Evolutionary conservation across 1,284 basidiomycete species (phyloP).

Genomic region (Tilletiaria anomala): DNA sequence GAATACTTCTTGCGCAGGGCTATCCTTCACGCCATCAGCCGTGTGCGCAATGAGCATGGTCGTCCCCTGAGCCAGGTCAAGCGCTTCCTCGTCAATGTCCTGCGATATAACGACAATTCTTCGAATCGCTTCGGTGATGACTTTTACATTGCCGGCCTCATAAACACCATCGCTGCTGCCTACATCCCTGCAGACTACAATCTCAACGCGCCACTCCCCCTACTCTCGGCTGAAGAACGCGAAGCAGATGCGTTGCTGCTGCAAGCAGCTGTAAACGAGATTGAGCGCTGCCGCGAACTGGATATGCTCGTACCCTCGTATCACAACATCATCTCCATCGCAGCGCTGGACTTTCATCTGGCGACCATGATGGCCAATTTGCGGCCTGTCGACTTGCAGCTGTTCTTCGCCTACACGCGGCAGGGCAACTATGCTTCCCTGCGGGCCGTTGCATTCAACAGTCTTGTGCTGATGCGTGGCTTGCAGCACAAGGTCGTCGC

Average conservation of each 20-base stretch:
- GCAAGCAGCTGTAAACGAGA: slow-evolving; percentile 32
- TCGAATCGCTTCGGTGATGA: slow-evolving; percentile 83
- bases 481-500: slow-evolving; percentile 52
- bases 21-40: slow-evolving; percentile 65
- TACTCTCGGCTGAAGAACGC: too few relatives aligned
- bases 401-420: slow-evolving; percentile 69
- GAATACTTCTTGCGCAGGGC: slow-evolving; percentile 90
- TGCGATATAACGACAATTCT: slow-evolving; percentile 89
- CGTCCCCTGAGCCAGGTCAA: slow-evolving; percentile 77
- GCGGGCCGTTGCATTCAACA: slow-evolving; percentile 81
- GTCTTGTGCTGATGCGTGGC: slow-evolving; percentile 68
- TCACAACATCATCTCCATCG: slow-evolving; percentile 83
- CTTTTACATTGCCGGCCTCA: slow-evolving; percentile 73
- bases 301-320: slow-evolving; percentile 87
- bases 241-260: slow-evolving; percentile 22
- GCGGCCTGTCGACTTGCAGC: slow-evolving; percentile 61
- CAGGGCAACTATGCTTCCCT: slow-evolving; percentile 53
- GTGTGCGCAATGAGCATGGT: slow-evolving; percentile 63
- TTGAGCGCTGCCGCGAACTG: slow-evolving; percentile 83
- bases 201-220: background rate
- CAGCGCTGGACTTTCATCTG: slow-evolving; percentile 41
- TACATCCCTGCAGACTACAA: slow-evolving; percentile 45
- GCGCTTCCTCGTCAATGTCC: slow-evolving; percentile 73
- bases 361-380: slow-evolving; percentile 42
- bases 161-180: slow-evolving; percentile 65